A percentile compares a stretch with the other conserved stretches of the same genome.
phyloP scores from a whole-genome alignment of 352 stramenopile species.

The Hyaloperonospora arabidopsidis region DNA sequence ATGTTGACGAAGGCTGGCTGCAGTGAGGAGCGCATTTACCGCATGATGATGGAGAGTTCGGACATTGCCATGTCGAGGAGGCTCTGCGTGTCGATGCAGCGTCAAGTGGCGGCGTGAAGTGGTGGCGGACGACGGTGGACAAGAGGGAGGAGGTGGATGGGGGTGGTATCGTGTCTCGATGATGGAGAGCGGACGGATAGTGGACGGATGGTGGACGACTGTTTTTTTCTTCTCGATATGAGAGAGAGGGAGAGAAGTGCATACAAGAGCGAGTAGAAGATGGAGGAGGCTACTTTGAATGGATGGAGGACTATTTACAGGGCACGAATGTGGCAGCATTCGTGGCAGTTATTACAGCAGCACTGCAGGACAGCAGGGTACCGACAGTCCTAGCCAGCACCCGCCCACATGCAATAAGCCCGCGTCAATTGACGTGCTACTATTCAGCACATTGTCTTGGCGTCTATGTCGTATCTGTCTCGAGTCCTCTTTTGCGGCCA shows the following conservation, averaged over 20 bases:
- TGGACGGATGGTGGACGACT: background rate
- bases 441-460: too few relatives aligned
- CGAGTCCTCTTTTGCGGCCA: too few relatives aligned
- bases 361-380: too few relatives aligned
- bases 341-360: too few relatives aligned
- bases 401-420: too few relatives aligned
- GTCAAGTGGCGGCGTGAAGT: conserved; percentile 2
- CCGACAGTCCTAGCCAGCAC: too few relatives aligned
- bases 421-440: too few relatives aligned
- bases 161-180: background rate
- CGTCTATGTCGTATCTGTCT: too few relatives aligned
- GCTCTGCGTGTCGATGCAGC: conserved; percentile 3
- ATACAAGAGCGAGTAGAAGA: background rate
- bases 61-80: conserved; percentile 42
- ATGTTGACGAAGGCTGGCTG: conserved; percentile 39
- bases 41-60: conserved; percentile 49
- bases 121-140: background rate
- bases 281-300: background rate
- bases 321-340: background rate
- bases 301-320: conserved; percentile 3
- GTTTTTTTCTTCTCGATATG: background rate
- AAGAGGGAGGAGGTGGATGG: background rate
- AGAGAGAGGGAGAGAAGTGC: background rate
- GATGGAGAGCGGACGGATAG: background rate
- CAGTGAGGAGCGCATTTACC: conserved; percentile 45